A percentile compares a stretch with the other conserved stretches of the same genome.
Conservation (phyloP, 2,329 filamentous ascomycete genomes). For the Apiospora koreana region DNA sequence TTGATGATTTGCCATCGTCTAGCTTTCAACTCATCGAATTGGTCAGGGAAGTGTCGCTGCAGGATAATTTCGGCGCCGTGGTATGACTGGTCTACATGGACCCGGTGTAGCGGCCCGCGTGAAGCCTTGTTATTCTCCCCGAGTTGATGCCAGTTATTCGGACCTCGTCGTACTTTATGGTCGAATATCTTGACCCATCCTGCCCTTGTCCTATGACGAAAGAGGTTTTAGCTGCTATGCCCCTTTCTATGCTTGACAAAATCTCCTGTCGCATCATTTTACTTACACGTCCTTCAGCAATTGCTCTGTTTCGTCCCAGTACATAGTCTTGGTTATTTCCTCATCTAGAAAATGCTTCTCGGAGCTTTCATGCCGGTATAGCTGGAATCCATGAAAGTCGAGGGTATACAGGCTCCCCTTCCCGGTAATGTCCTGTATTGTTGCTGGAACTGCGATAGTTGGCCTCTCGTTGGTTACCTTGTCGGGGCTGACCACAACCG, state of each 20-base stretch:
- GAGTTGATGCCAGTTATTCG: slow-evolving; percentile 15
- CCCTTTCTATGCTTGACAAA: neutral
- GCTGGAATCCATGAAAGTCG: slow-evolving; percentile 41
- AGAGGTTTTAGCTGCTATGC: neutral
- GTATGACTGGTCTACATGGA: slow-evolving; percentile 59
- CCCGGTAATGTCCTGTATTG: slow-evolving; percentile 39
- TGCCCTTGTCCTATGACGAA: slow-evolving; percentile 50
- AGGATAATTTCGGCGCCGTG: slow-evolving; percentile 37
- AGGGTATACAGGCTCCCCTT: slow-evolving; percentile 37
- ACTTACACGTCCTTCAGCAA: slow-evolving; percentile 60
- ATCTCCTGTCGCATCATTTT: neutral
- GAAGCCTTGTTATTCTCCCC: neutral
- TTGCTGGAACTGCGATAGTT: slow-evolving; percentile 26
- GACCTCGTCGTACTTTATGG: slow-evolving; percentile 37
- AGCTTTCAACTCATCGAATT: slow-evolving; percentile 39
- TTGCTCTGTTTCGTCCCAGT: slow-evolving; percentile 73
- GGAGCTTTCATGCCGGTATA: slow-evolving; percentile 28
- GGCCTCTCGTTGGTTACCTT: slow-evolving; percentile 38
- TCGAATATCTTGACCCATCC: slow-evolving; percentile 38
- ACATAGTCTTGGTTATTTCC: slow-evolving; percentile 61
- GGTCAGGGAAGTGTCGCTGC: slow-evolving; percentile 40
- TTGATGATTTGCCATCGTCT: slow-evolving; percentile 54
- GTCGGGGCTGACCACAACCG: slow-evolving; percentile 32
- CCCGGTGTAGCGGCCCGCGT: slow-evolving; percentile 45
- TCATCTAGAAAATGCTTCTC: slow-evolving; percentile 52